Conservation (phyloP, 108 stramenopile species). For the Aureococcus anophagefferens region DNA sequence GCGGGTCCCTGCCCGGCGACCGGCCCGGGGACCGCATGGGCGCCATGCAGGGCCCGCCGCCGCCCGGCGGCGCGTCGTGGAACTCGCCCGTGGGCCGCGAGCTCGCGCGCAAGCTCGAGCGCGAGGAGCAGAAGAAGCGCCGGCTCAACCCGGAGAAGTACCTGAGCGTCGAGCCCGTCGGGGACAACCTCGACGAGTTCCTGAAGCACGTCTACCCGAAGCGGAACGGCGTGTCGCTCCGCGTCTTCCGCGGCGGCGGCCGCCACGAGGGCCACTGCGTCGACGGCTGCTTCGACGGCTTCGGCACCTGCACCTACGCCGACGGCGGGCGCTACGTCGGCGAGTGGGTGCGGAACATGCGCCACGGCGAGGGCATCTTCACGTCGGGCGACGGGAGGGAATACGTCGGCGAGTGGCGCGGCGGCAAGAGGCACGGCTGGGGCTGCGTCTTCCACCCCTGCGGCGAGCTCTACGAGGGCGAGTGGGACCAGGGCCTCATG, state of each 20-base stretch:
- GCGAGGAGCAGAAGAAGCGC: no score
- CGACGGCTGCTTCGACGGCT: constrained; percentile 2
- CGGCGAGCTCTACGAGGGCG: constrained; percentile 23
- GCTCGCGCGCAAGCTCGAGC: no score
- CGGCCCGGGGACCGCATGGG: no score
- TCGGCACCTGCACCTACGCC: constrained; percentile 10
- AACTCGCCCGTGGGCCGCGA: no score
- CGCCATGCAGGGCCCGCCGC: no score
- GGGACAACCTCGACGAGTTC: background rate
- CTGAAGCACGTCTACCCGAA: constrained; percentile 2
- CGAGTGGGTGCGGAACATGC: constrained; percentile 2
- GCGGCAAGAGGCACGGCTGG: constrained; percentile 21
- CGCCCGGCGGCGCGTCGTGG: no score
- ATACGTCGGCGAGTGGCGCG: constrained; percentile 16
- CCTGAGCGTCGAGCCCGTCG: background rate
- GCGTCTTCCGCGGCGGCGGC: no score
- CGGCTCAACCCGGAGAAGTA: no score
- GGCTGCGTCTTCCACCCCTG: constrained; percentile 13
- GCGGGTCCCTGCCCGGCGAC: no score
- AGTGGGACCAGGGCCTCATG: constrained; percentile 20
- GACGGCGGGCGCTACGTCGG: constrained; percentile 20
- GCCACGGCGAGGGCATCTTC: constrained; percentile 22
- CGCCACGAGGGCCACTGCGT: background rate
- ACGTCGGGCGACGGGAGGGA: constrained; percentile 12
- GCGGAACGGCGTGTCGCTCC: constrained; percentile 1